phyloP scores from a whole-genome alignment of 805 yeast genomes.

The Myxozyma kluyveri region DNA sequence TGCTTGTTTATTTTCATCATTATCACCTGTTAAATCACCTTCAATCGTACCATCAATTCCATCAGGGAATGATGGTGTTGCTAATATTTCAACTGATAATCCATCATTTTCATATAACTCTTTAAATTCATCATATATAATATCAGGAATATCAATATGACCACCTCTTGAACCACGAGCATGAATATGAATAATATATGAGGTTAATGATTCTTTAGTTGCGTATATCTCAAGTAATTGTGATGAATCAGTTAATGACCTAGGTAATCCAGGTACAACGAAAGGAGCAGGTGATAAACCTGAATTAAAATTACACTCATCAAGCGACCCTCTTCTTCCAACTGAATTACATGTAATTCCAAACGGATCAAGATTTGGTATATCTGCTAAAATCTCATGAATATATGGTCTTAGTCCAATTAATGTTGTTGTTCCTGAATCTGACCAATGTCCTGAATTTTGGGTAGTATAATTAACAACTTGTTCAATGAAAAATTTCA shows the following conservation, averaged over 20 bases:
- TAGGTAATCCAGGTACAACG: neutral
- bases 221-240: slow-evolving; percentile 9
- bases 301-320: slow-evolving; percentile 13
- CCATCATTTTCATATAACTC: neutral
- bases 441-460: slow-evolving; percentile 5
- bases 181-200: slow-evolving; percentile 2
- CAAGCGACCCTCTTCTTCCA: slow-evolving; percentile 5
- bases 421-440: slow-evolving; percentile 9
- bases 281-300: slow-evolving; percentile 10
- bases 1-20: neutral
- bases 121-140: neutral
- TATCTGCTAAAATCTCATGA: slow-evolving; percentile 2
- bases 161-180: slow-evolving; percentile 13
- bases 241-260: neutral
- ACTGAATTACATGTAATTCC: slow-evolving; percentile 1
- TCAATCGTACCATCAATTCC: neutral
- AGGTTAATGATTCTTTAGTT: neutral
- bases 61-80: slow-evolving; percentile 3
- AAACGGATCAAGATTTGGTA: slow-evolving; percentile 4
- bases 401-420: slow-evolving; percentile 15
- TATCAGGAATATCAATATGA: slow-evolving; percentile 8
- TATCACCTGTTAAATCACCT: neutral
- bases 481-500: slow-evolving; percentile 21
- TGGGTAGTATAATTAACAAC: slow-evolving; percentile 13
- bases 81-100: slow-evolving; percentile 3